Percentiles rank a stretch among this genome's conserved stretches.
Conservation (phyloP, 2,329 filamentous ascomycete genomes). For the Penicillium sp. region DNA sequence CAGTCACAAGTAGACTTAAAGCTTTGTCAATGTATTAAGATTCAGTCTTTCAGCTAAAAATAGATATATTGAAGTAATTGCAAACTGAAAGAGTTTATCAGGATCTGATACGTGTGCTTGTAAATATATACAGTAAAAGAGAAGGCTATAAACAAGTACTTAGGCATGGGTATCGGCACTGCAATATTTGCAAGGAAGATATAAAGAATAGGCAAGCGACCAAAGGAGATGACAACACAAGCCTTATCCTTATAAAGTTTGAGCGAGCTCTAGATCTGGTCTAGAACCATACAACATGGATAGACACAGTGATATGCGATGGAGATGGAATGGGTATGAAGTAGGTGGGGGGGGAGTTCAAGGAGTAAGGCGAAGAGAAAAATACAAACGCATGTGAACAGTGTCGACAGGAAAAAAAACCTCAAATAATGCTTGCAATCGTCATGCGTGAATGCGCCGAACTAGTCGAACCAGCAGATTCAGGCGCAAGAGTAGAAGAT, state of each 20-base stretch:
- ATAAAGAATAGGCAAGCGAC: background rate
- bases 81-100: background rate
- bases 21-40: background rate
- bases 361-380: background rate
- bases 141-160: slow-evolving; percentile 1
- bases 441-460: slow-evolving; percentile 45
- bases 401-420: background rate
- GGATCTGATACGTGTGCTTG: background rate
- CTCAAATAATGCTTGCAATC: slow-evolving; percentile 47
- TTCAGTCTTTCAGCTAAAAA: background rate
- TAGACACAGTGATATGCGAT: background rate
- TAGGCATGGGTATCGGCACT: slow-evolving; percentile 9
- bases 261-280: background rate
- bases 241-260: background rate
- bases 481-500: slow-evolving; percentile 21
- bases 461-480: slow-evolving; percentile 27
- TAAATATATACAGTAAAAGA: slow-evolving; percentile 6
- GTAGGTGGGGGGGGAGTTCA: background rate
- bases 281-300: background rate
- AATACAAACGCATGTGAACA: background rate
- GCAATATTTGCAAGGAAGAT: slow-evolving; percentile 9
- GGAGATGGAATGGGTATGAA: background rate
- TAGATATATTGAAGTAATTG: background rate
- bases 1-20: background rate
- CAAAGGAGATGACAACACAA: background rate